A percentile compares a stretch with the other conserved stretches of the same genome.
These are phyloP conservation scores for Umbilicaria muhlenbergii DNA, from an alignment of 495 filamentous ascomycete species.

Conservation along the genomic window DNA sequence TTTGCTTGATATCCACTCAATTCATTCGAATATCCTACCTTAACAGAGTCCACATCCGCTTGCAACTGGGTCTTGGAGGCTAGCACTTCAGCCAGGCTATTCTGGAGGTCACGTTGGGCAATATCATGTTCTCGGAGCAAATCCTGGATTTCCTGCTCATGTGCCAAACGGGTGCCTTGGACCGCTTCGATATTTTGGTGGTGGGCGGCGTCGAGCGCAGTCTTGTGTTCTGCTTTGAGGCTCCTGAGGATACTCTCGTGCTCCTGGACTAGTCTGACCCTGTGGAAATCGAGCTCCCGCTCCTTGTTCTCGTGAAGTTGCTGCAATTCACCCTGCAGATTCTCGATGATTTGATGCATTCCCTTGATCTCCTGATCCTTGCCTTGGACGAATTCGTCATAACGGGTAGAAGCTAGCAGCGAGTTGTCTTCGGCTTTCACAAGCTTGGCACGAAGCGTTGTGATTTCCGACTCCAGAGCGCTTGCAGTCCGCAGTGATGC, in stretches of 20 bases:
- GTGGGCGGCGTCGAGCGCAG: too few species aligned
- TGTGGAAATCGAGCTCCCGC: not conserved
- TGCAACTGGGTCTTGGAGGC: too few species aligned
- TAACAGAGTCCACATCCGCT: too few species aligned
- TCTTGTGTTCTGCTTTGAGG: not conserved
- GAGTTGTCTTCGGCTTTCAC: not conserved
- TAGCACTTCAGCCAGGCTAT: too few species aligned
- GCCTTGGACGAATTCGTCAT: not conserved
- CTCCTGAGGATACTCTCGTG: not conserved
- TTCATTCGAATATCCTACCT: too few species aligned
- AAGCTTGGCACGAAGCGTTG: not conserved
- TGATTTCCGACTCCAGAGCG: not conserved
- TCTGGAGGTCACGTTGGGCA: too few species aligned
- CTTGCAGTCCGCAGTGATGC: not conserved
- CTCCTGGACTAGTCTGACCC: not conserved
- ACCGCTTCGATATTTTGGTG: too few species aligned
- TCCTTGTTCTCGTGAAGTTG: conserved; percentile 1
- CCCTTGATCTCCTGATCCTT: not conserved
- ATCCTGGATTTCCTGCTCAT: too few species aligned
- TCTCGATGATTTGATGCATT: not conserved
- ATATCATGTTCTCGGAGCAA: too few species aligned
- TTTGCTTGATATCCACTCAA: too few species aligned
- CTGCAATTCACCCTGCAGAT: not conserved
- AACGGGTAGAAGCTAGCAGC: not conserved
- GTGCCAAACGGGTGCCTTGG: too few species aligned